These are phyloP conservation scores for Pyrenophora seminiperda DNA, from an alignment of 2,329 filamentous ascomycete genomes.

Conservation along the genomic window DNA sequence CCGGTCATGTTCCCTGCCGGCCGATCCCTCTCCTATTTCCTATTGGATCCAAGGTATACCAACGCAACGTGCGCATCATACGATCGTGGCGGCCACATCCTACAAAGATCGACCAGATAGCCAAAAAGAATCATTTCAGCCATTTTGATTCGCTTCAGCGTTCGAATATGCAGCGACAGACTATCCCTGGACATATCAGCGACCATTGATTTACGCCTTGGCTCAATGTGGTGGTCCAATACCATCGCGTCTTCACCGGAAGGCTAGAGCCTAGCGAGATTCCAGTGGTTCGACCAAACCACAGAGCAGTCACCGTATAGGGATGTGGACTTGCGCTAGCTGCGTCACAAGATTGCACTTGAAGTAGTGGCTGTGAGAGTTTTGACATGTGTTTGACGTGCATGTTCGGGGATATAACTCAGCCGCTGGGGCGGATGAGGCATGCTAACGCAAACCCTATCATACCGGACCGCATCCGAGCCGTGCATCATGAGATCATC, in stretches of 20 bases:
- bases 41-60: slow-evolving; percentile 17
- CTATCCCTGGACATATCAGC: slow-evolving; percentile 9
- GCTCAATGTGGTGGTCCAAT: not conserved
- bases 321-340: slow-evolving; percentile 9
- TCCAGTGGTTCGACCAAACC: not conserved
- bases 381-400: slow-evolving; percentile 6
- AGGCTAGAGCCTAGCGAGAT: too few species aligned
- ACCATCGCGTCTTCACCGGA: too few species aligned
- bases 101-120: slow-evolving; percentile 12
- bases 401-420: not conserved
- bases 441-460: slow-evolving; percentile 12
- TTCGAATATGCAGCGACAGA: not conserved
- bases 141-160: not conserved
- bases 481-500: not conserved
- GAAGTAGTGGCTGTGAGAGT: slow-evolving; percentile 3
- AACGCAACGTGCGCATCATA: slow-evolving; percentile 11
- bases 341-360: slow-evolving; percentile 2
- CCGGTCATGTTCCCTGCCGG: slow-evolving; percentile 10
- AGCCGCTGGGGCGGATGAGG: not conserved
- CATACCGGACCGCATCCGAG: not conserved
- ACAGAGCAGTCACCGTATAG: not conserved
- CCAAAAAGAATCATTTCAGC: not conserved
- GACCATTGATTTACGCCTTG: not conserved
- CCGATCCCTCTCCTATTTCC: slow-evolving; percentile 17
- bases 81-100: slow-evolving; percentile 6